Percentiles rank a stretch among this genome's conserved stretches.
Conservation (phyloP, 768 basidiomycete genomes). For the Nevesoporus exiguus region DNA sequence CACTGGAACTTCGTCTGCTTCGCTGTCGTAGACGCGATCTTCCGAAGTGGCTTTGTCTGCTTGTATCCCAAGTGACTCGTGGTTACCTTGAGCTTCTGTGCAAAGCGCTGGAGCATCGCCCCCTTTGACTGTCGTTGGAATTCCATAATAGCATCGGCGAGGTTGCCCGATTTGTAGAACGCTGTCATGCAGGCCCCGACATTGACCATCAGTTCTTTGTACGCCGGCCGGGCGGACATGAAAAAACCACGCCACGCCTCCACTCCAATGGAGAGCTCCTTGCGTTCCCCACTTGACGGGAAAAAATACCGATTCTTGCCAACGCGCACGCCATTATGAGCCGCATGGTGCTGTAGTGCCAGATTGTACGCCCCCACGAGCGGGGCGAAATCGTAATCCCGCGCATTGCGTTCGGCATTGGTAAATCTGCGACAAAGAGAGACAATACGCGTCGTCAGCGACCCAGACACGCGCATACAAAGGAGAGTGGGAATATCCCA, state of each 20-base stretch:
- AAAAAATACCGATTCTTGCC: slow-evolving; percentile 54
- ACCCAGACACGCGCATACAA: not conserved
- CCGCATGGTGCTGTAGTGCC: slow-evolving; percentile 43
- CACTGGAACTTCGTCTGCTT: slow-evolving; percentile 51
- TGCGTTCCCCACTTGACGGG: slow-evolving; percentile 24
- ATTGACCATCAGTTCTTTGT: slow-evolving; percentile 51
- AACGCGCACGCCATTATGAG: slow-evolving; percentile 43
- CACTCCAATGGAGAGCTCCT: slow-evolving; percentile 35
- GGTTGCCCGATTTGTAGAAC: slow-evolving; percentile 56
- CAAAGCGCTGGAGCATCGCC: slow-evolving; percentile 46
- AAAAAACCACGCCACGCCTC: slow-evolving; percentile 50
- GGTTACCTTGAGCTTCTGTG: slow-evolving; percentile 53
- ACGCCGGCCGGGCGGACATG: slow-evolving; percentile 47
- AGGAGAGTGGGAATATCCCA: not conserved
- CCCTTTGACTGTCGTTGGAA: slow-evolving; percentile 42
- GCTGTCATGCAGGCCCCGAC: slow-evolving; percentile 53
- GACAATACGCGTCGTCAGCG: not conserved
- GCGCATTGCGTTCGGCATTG: slow-evolving; percentile 34
- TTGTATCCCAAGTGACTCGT: slow-evolving; percentile 55
- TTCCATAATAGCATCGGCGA: slow-evolving; percentile 53
- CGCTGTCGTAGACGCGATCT: slow-evolving; percentile 39
- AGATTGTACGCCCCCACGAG: slow-evolving; percentile 46
- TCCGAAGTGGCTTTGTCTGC: slow-evolving; percentile 45
- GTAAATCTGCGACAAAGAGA: slow-evolving; percentile 35
- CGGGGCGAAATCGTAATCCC: slow-evolving; percentile 41